These are phyloP conservation scores for Trypanosoma mega DNA, from an alignment of 208 protist species.

Conservation along the genomic window DNA sequence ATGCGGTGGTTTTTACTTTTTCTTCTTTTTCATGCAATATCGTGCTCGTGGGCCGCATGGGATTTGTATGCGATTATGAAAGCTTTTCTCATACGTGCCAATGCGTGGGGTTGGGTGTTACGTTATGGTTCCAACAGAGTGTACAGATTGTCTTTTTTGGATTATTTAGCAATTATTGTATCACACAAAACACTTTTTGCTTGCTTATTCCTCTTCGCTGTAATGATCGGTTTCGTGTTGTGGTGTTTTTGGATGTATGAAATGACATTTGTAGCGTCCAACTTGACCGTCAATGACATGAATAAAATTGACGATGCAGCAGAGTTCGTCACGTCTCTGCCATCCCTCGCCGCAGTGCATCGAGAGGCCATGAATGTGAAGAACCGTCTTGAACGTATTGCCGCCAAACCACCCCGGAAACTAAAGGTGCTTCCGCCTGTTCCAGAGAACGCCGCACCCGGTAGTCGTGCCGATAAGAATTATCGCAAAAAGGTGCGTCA, in stretches of 20 bases:
- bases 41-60: conserved; percentile 77
- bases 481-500: conserved; percentile 67
- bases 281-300: conserved; percentile 87
- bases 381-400: conserved; percentile 46
- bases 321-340: conserved; percentile 48
- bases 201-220: conserved; percentile 77
- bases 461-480: conserved; percentile 38
- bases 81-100: conserved; percentile 47
- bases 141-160: conserved; percentile 35
- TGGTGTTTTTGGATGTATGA: conserved; percentile 83
- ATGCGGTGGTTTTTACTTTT: conserved; percentile 92
- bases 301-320: conserved; percentile 86
- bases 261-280: conserved; percentile 70
- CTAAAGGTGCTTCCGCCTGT: conserved; percentile 45
- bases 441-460: conserved; percentile 28
- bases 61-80: conserved; percentile 60
- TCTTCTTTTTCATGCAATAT: conserved; percentile 78
- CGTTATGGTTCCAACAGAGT: conserved; percentile 21
- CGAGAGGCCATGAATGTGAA: conserved; percentile 55
- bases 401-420: conserved; percentile 45
- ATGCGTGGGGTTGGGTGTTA: conserved; percentile 64
- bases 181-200: conserved; percentile 54
- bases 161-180: conserved; percentile 69
- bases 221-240: conserved; percentile 69
- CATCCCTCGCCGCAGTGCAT: conserved; percentile 59